Evolutionary conservation across 1,139 yeast genomes (phyloP).

Genomic region (Dujonia santamariae): DNA sequence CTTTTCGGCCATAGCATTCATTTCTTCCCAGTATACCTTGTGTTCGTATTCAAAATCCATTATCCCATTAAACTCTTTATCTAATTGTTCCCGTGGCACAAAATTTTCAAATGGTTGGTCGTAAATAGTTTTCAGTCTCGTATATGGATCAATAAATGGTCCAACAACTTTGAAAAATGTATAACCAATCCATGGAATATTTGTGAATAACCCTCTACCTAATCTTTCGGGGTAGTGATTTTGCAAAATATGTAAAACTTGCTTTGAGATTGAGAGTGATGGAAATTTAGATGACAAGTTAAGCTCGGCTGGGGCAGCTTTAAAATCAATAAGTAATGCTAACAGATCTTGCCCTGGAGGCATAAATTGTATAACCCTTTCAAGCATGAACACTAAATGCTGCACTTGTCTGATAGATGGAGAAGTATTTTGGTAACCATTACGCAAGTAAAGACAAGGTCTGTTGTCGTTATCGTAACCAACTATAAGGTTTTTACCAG

Average conservation of each 20-base stretch:
- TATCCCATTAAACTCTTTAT: constrained; percentile 77
- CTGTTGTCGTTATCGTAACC: constrained; percentile 88
- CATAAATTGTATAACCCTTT: constrained; percentile 87
- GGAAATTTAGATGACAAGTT: constrained; percentile 42
- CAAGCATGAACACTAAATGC: constrained; percentile 88
- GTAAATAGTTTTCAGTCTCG: constrained; percentile 86
- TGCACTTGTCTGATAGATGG: constrained; percentile 86
- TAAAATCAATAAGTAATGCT: constrained; percentile 86
- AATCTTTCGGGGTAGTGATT: constrained; percentile 95
- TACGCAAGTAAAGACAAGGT: constrained; percentile 85
- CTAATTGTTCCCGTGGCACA: constrained; percentile 79
- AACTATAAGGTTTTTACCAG: constrained; percentile 85
- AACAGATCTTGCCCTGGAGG: constrained; percentile 94
- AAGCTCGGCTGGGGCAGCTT: constrained; percentile 49
- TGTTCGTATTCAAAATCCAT: constrained; percentile 83
- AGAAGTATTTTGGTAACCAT: constrained; percentile 92
- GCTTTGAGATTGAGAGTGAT: constrained; percentile 53
- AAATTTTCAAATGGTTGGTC: constrained; percentile 84
- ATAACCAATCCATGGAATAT: constrained; percentile 91
- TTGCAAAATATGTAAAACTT: constrained; percentile 82
- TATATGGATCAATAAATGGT: constrained; percentile 93
- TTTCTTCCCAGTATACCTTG: constrained; percentile 73
- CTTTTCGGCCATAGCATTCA: constrained; percentile 54
- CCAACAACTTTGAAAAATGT: constrained; percentile 84
- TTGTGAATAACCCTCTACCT: constrained; percentile 86